phyloP scores from a whole-genome alignment of 345 rosid genomes.

The Physaria fendleri region DNA sequence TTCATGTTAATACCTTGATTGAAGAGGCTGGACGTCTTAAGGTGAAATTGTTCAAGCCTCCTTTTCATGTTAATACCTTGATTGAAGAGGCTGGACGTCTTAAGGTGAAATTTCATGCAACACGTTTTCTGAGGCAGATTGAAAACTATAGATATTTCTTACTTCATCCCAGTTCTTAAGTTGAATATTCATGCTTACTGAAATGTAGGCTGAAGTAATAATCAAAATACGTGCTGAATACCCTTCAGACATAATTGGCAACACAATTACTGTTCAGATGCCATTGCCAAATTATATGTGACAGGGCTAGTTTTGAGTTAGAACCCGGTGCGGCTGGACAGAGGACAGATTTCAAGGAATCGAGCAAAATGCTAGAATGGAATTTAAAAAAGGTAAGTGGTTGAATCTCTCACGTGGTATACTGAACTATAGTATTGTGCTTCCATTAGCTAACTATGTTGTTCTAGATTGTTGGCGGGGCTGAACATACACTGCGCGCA shows the following conservation, averaged over 20 bases:
- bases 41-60: conserved; percentile 72
- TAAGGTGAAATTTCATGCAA: conserved; percentile 40
- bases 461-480: conserved; percentile 83
- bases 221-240: conserved; percentile 82
- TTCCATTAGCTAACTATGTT: neutral
- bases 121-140: conserved; percentile 7
- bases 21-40: conserved; percentile 94
- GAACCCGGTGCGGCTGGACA: conserved; percentile 85
- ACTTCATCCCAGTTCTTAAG: neutral
- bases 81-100: conserved; percentile 94
- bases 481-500: conserved; percentile 82
- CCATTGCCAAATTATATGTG: conserved; percentile 74
- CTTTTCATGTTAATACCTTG: conserved; percentile 82
- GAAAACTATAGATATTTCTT: neutral
- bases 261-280: conserved; percentile 79
- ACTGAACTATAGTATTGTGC: neutral
- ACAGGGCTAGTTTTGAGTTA: conserved; percentile 80
- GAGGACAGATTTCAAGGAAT: conserved; percentile 85
- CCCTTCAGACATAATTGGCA: conserved; percentile 71
- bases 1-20: conserved; percentile 78
- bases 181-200: conserved; percentile 12
- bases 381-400: conserved; percentile 67
- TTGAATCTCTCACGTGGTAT: neutral
- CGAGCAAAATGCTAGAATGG: conserved; percentile 89
- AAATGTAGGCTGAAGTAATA: conserved; percentile 82